phyloP scores from a whole-genome alignment of 176 grass and related monocot genomes.

The Carex cristatella region DNA sequence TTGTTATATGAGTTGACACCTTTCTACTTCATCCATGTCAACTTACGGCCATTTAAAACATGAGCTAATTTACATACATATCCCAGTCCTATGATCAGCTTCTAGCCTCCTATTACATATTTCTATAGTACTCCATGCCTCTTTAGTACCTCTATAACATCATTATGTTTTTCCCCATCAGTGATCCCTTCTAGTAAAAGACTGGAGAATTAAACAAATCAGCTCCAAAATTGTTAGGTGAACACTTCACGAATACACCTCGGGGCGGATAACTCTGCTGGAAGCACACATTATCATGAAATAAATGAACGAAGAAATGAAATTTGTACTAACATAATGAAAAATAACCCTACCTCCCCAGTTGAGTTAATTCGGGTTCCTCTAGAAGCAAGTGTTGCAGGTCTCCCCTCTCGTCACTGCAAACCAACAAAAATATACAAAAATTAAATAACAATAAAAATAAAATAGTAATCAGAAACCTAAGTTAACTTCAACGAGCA shows the following conservation, averaged over 20 bases:
- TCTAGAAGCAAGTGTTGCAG: slow-evolving; percentile 76
- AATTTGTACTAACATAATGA: neutral
- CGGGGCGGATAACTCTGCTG: slow-evolving; percentile 49
- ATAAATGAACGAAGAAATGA: neutral
- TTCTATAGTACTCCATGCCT: neutral
- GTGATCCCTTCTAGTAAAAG: neutral
- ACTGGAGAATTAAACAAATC: neutral
- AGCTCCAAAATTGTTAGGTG: slow-evolving; percentile 16
- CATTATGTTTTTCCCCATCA: neutral
- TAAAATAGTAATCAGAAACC: neutral
- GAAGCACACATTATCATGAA: slow-evolving; percentile 18
- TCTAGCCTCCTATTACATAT: slow-evolving; percentile 1
- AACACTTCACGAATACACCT: slow-evolving; percentile 12
- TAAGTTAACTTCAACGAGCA: neutral
- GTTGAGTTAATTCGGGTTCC: slow-evolving; percentile 64
- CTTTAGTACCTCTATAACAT: slow-evolving; percentile 1
- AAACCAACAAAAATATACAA: slow-evolving; percentile 15
- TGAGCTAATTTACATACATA: slow-evolving; percentile 9
- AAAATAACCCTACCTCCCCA: slow-evolving; percentile 49
- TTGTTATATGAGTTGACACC: neutral
- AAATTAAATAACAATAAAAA: neutral
- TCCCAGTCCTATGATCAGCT: slow-evolving; percentile 13
- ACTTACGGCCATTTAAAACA: neutral
- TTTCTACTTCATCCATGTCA: neutral
- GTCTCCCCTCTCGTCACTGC: slow-evolving; percentile 35